Evolutionary conservation across 164 flowering plant species (phyloP), one percentile per base, ranked within the genome.

Genomic region (Dillenia suffruticosa): DNA sequence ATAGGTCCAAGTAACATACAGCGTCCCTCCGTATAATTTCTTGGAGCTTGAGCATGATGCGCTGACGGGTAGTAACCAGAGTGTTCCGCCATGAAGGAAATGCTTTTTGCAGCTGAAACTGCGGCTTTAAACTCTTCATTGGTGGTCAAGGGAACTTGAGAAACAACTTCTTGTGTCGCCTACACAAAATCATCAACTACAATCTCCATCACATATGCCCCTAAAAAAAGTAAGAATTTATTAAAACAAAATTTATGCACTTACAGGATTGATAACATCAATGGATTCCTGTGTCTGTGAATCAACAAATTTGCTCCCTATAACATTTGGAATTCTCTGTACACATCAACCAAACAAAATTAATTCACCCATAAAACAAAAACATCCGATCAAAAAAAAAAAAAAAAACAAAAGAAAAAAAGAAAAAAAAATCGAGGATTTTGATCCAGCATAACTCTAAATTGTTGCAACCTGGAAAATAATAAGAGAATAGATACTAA

Each of bases 81-180:
- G 92, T 87, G 54, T 82, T 89, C 56, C 80, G 69, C 98, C 98
- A 92, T 11, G 77, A 58, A 15, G 86, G 86, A 70, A 82, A 87
- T 22, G 98, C 92, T 50, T 66, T 84, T 87, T 16, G 96, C 98
- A 13, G 98, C 89, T 71, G 68, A 66, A 1, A 89, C 94, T 24
- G 97, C 96, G 67, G 87, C 84, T 71, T 78, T 78, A 63, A 92
- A 92, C 76, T 89, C 97, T 32, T 85, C 90, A 59, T 69, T 61
- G 26, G 94, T 87, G 43, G 96, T 84, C 46, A 87, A 74, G 51
- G 98, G 96, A 49, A 92, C 74, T 65, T 77, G 89, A 43, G 89
- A 92, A 66, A 92, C 92, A 63, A 89, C 80, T 57, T 86, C 82
- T 75, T 87, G 98, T 24, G 94, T 92, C 45, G 95, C 98, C 98